Conservation (phyloP, 768 basidiomycete species). For the Asterophora lycoperdoides region DNA sequence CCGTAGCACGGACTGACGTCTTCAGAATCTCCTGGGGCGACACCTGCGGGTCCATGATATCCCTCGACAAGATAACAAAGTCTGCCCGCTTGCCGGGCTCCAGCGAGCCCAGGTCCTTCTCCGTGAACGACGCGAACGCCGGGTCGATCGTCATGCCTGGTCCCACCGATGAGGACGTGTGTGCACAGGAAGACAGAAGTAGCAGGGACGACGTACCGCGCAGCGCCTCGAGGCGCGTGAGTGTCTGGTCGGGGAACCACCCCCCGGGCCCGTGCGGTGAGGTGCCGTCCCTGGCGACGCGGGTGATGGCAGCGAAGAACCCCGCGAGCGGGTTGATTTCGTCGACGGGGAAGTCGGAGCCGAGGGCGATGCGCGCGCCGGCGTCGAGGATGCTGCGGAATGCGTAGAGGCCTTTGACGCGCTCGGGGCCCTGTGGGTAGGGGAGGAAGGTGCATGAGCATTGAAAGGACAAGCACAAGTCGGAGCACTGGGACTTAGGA, state of each 20-base stretch:
- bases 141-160: conserved; percentile 84
- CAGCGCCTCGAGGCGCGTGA: conserved; percentile 74
- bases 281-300: conserved; percentile 60
- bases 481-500: too few relatives aligned
- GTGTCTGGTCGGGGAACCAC: conserved; percentile 82
- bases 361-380: conserved; percentile 68
- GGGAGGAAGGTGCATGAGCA: too few relatives aligned
- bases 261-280: conserved; percentile 83
- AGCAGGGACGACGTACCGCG: conserved; percentile 55
- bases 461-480: too few relatives aligned
- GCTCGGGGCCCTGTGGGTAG: conserved; percentile 71
- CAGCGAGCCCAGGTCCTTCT: conserved; percentile 70
- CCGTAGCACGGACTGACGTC: conserved; percentile 68
- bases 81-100: conserved; percentile 79
- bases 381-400: conserved; percentile 70
- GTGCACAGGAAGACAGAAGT: too few relatives aligned
- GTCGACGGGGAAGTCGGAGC: conserved; percentile 91
- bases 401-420: conserved; percentile 83
- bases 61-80: conserved; percentile 76
- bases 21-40: conserved; percentile 53
- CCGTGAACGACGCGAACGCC: conserved; percentile 84
- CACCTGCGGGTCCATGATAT: conserved; percentile 62
- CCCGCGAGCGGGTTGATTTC: conserved; percentile 77
- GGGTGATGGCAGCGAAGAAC: conserved; percentile 85
- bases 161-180: too few relatives aligned